phyloP scores from a whole-genome alignment of 2,329 filamentous ascomycete genomes.

The Alternaria viburni region DNA sequence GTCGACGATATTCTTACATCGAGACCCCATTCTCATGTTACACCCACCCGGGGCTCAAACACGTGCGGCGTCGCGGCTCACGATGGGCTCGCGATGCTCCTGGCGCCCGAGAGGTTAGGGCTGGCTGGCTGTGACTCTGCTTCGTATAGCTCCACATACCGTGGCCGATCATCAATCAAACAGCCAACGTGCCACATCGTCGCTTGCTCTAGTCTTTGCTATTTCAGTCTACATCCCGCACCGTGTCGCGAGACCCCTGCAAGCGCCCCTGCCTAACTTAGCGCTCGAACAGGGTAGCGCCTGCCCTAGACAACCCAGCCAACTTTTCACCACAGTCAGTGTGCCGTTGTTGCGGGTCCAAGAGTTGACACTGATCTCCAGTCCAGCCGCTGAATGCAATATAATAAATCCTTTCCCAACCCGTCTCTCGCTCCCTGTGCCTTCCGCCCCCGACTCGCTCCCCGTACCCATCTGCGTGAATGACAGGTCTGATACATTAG shows the following conservation, averaged over 20 bases:
- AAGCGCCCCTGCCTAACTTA: slow-evolving; percentile 3
- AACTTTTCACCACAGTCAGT: slow-evolving; percentile 8
- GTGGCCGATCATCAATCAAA: slow-evolving; percentile 27
- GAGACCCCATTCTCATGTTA: not conserved
- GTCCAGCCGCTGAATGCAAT: slow-evolving; percentile 28
- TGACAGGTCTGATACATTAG: slow-evolving; percentile 33
- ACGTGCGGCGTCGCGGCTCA: not conserved
- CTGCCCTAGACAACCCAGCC: slow-evolving; percentile 16
- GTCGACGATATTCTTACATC: not conserved
- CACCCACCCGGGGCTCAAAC: not conserved
- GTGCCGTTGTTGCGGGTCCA: slow-evolving; percentile 26
- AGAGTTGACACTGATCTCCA: slow-evolving; percentile 20
- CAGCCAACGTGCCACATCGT: slow-evolving; percentile 31
- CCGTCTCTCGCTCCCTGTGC: slow-evolving; percentile 16
- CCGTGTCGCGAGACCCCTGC: slow-evolving; percentile 24
- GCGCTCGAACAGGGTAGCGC: slow-evolving; percentile 28
- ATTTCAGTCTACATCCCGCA: slow-evolving; percentile 35
- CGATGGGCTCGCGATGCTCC: slow-evolving; percentile 3
- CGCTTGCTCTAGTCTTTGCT: slow-evolving; percentile 36
- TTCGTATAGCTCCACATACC: slow-evolving; percentile 27
- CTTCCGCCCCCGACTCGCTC: slow-evolving; percentile 30
- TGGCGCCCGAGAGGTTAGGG: not conserved
- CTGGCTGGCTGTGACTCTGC: no score
- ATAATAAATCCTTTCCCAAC: slow-evolving; percentile 34
- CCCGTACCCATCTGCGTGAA: not conserved